A percentile compares a stretch with the other conserved stretches of the same genome.
phyloP scores from a whole-genome alignment of 106 monocot genomes.

The Apostasia shenzhenica region DNA sequence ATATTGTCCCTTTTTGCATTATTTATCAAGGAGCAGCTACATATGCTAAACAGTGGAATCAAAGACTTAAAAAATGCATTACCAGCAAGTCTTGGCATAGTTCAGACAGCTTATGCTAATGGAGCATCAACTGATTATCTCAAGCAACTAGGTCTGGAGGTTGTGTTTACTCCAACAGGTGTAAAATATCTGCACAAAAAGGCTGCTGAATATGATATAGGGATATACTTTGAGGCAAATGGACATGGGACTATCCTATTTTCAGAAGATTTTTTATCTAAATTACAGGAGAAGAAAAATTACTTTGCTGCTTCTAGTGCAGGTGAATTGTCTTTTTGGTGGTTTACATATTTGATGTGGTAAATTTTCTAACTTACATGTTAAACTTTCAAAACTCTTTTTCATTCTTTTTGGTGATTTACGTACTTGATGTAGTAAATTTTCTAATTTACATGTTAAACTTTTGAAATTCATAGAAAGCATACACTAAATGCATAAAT shows the following conservation, averaged over 20 bases:
- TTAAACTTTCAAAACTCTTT: background rate
- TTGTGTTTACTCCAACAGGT: conserved; percentile 79
- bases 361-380: background rate
- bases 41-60: conserved; percentile 29
- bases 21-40: conserved; percentile 76
- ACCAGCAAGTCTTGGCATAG: conserved; percentile 48
- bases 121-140: conserved; percentile 86
- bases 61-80: conserved; percentile 11
- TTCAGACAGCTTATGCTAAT: conserved; percentile 98
- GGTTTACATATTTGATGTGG: background rate
- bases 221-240: conserved; percentile 95
- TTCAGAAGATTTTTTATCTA: conserved; percentile 41
- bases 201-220: conserved; percentile 82
- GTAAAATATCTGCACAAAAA: conserved; percentile 90
- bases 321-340: conserved; percentile 24
- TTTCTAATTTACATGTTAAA: too few species aligned
- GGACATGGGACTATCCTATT: conserved; percentile 91
- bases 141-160: conserved; percentile 58
- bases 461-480: background rate
- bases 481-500: too few species aligned
- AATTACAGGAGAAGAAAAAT: conserved; percentile 26
- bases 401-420: background rate
- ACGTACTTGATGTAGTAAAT: background rate
- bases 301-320: conserved; percentile 34
- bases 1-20: conserved; percentile 87